Percentiles rank a stretch among this genome's conserved stretches.
Evolutionary conservation across 306 rosid genomes (phyloP).

Genomic region (Potentilla sterilis): DNA sequence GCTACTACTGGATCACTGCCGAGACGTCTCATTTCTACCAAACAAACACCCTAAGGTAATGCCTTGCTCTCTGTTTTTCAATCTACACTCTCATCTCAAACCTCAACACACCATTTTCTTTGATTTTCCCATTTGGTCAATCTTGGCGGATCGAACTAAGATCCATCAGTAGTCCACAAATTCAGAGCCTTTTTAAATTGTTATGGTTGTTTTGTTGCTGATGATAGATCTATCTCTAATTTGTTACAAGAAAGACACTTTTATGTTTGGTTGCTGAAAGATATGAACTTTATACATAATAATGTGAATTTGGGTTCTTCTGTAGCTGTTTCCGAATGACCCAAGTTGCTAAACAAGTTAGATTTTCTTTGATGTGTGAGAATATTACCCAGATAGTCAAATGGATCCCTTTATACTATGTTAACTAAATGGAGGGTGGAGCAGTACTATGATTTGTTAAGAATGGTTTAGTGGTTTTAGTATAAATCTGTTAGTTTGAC

Average conservation of each 20-base stretch:
- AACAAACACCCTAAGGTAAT: constrained; percentile 15
- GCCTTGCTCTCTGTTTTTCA: background rate
- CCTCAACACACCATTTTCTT: background rate
- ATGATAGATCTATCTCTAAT: constrained; percentile 12
- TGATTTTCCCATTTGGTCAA: background rate
- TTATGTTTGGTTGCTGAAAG: constrained; percentile 14
- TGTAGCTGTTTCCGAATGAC: background rate
- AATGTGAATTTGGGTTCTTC: background rate
- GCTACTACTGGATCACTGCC: background rate
- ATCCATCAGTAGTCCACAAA: constrained; percentile 19
- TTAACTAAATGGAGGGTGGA: background rate
- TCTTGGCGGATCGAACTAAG: constrained; percentile 14
- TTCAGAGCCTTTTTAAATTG: background rate
- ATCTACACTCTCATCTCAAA: background rate
- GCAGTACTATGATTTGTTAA: background rate
- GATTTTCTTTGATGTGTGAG: background rate
- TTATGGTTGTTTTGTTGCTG: background rate
- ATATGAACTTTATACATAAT: background rate
- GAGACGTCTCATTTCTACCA: background rate
- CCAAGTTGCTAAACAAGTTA: background rate
- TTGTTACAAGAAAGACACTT: background rate
- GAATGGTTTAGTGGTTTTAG: background rate
- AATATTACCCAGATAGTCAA: background rate
- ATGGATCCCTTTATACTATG: background rate
- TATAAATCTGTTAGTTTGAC: background rate